Evolutionary conservation across 768 basidiomycete species (phyloP).

Genomic region (Boletus rubescentipes): DNA sequence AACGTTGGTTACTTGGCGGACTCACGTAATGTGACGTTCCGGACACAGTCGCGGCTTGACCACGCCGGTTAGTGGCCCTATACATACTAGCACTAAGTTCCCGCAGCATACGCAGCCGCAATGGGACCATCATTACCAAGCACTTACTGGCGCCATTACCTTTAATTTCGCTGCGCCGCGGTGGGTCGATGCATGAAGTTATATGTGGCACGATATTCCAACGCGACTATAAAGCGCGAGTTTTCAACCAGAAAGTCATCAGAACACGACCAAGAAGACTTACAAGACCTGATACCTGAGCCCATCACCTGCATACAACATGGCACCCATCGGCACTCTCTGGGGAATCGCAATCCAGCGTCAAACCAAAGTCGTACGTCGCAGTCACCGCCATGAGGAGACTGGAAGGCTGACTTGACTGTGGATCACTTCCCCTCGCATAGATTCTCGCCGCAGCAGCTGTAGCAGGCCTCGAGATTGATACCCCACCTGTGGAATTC

Average conservation of each 20-base stretch:
- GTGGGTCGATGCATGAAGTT: background rate
- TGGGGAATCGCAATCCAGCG: conserved; percentile 27
- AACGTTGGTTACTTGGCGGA: too few relatives aligned
- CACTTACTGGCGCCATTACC: too few relatives aligned
- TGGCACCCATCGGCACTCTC: conserved; percentile 28
- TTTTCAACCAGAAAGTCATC: background rate
- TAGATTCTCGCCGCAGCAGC: conserved; percentile 28
- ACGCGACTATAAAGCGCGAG: conserved; percentile 12
- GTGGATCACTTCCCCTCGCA: too few relatives aligned
- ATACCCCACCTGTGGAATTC: conserved; percentile 22
- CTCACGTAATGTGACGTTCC: too few relatives aligned
- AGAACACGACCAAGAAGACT: background rate
- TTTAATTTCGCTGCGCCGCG: conserved; percentile 3
- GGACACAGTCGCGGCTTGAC: too few relatives aligned
- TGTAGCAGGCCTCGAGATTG: conserved; percentile 26
- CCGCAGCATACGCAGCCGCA: background rate
- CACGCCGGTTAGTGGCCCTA: too few relatives aligned
- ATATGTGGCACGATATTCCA: background rate
- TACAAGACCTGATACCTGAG: background rate
- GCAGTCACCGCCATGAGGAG: background rate
- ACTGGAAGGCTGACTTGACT: background rate
- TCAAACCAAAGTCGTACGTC: conserved; percentile 31
- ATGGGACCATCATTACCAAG: background rate
- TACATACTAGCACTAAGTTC: too few relatives aligned
- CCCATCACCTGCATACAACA: conserved; percentile 9